These are phyloP conservation scores for Trichoderma sp. DNA, from an alignment of 2,329 filamentous ascomycete genomes.

Conservation along the genomic window DNA sequence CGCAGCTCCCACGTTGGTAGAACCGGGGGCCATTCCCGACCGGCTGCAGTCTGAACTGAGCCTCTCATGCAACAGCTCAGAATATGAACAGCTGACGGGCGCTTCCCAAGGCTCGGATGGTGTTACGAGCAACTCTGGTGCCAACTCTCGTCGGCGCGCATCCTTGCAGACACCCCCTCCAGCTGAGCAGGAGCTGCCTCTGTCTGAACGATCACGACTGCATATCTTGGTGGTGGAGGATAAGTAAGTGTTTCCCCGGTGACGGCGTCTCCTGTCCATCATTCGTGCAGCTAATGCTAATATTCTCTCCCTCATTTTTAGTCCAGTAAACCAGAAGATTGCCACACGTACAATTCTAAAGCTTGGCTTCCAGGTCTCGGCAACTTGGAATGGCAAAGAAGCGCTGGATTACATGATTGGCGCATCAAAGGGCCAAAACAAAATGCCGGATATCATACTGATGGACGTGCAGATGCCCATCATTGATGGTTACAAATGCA, in stretches of 20 bases:
- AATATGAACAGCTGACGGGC: slow-evolving; percentile 49
- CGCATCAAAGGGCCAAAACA: slow-evolving; percentile 47
- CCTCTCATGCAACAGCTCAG: slow-evolving; percentile 65
- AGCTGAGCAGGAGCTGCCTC: slow-evolving; percentile 49
- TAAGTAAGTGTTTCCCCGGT: slow-evolving; percentile 53
- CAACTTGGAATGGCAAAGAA: slow-evolving; percentile 75
- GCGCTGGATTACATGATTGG: slow-evolving; percentile 68
- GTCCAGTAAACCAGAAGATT: slow-evolving; percentile 70
- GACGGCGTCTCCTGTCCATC: neutral
- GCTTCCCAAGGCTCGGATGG: slow-evolving; percentile 37
- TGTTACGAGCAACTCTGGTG: slow-evolving; percentile 22
- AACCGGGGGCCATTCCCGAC: slow-evolving; percentile 64
- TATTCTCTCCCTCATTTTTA: slow-evolving; percentile 24
- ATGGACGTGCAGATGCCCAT: slow-evolving; percentile 78
- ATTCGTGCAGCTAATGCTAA: slow-evolving; percentile 24
- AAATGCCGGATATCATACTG: slow-evolving; percentile 69
- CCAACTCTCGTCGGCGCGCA: slow-evolving; percentile 31
- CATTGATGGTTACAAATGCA: slow-evolving; percentile 74
- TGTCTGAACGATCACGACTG: slow-evolving; percentile 57
- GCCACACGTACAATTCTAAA: slow-evolving; percentile 72
- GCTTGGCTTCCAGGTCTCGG: slow-evolving; percentile 66
- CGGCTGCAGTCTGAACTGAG: slow-evolving; percentile 61
- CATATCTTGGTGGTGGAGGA: slow-evolving; percentile 79
- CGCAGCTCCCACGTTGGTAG: slow-evolving; percentile 50
- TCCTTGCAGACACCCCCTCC: slow-evolving; percentile 36